A percentile compares a stretch with the other conserved stretches of the same genome.
phyloP scores from a whole-genome alignment of 352 stramenopile species.

The Bremia lactucae region DNA sequence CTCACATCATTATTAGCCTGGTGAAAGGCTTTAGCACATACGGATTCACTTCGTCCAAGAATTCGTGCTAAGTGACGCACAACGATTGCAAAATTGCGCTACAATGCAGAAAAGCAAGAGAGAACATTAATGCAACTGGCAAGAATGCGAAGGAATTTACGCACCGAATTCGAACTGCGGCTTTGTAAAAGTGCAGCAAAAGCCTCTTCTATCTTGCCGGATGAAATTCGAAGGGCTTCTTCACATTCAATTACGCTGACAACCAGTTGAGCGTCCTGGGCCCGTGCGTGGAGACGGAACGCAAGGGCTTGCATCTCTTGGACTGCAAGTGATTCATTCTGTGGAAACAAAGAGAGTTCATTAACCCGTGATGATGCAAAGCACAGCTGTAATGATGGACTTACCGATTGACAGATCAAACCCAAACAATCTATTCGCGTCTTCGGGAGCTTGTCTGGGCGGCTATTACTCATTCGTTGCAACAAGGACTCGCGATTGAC shows the following conservation, averaged over 20 bases:
- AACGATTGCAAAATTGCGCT: conserved; percentile 25
- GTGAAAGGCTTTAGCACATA: conserved; percentile 47
- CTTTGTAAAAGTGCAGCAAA: conserved; percentile 13
- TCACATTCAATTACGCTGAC: conserved; percentile 25
- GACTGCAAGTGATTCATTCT: conserved; percentile 6
- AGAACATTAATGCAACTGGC: conserved; percentile 2
- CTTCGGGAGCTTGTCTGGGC: conserved; percentile 27
- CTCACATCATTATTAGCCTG: conserved; percentile 41
- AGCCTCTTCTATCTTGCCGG: conserved; percentile 25
- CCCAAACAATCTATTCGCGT: conserved; percentile 23
- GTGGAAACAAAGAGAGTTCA: neutral
- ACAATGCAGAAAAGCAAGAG: conserved; percentile 1
- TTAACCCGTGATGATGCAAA: neutral
- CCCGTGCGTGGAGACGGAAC: conserved; percentile 15
- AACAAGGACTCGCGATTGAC: conserved; percentile 41
- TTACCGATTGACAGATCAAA: no score
- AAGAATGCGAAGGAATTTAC: neutral
- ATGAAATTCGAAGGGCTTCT: conserved; percentile 25
- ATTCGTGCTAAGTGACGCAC: conserved; percentile 42
- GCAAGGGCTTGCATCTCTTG: conserved; percentile 21
- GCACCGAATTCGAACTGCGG: conserved; percentile 6
- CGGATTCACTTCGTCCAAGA: conserved; percentile 32
- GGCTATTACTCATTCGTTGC: conserved; percentile 12
- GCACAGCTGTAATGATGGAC: neutral
- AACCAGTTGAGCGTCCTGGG: conserved; percentile 22